Percentiles rank a stretch among this genome's conserved stretches.
phyloP scores from a whole-genome alignment of 306 rosid genomes.

The Cucumis cinereus region DNA sequence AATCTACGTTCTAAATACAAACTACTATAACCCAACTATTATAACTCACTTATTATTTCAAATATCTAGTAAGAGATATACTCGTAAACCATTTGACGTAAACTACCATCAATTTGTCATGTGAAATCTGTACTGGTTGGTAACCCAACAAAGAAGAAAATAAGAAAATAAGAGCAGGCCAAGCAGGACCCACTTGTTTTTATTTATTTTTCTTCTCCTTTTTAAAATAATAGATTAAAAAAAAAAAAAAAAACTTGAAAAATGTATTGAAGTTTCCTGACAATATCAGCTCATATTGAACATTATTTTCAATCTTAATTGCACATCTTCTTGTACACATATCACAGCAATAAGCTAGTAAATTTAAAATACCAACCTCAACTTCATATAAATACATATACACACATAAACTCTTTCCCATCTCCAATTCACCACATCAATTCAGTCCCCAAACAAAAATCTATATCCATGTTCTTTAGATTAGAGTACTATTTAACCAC shows the following conservation, averaged over 20 bases:
- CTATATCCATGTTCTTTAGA: not conserved
- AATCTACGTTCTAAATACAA: too few species aligned
- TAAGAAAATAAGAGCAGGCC: not conserved
- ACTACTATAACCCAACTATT: too few species aligned
- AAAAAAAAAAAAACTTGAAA: not conserved
- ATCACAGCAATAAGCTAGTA: not conserved
- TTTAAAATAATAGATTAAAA: not conserved
- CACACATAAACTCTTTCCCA: not conserved
- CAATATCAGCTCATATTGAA: not conserved
- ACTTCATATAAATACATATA: too few species aligned
- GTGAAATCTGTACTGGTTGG: not conserved
- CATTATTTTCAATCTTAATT: not conserved
- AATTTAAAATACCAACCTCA: not conserved
- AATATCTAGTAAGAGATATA: too few species aligned
- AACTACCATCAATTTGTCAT: not conserved
- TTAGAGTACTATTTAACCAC: not conserved
- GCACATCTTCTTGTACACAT: not conserved
- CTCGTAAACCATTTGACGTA: too few species aligned
- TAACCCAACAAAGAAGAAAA: not conserved
- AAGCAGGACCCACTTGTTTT: not conserved
- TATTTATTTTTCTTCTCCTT: not conserved
- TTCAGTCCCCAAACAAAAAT: not conserved
- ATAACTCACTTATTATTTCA: too few species aligned
- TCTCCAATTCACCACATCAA: not conserved
- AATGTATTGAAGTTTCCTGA: constrained; percentile 3